These are phyloP conservation scores for Phytopythium vexans DNA, from an alignment of 352 stramenopile genomes.

Conservation along the genomic window DNA sequence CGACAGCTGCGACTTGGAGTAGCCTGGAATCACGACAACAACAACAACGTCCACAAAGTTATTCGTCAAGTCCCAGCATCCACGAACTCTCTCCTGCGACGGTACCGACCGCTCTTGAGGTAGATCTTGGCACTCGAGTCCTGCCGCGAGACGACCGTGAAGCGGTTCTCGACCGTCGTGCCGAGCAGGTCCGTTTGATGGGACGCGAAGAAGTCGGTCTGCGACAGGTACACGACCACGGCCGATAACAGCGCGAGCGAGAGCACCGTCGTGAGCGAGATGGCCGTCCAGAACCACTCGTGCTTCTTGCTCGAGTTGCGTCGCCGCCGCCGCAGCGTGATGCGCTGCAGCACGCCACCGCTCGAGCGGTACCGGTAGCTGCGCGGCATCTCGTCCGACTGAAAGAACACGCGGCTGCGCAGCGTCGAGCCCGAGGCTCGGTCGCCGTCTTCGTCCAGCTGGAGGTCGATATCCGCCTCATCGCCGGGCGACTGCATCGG, in stretches of 20 bases:
- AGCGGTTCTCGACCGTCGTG: conserved; percentile 77
- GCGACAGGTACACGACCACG: conserved; percentile 65
- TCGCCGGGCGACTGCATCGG: conserved; percentile 72
- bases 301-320: conserved; percentile 33
- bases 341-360: conserved; percentile 41
- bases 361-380: conserved; percentile 32
- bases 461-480: conserved; percentile 29
- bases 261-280: conserved; percentile 64
- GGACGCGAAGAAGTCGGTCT: conserved; percentile 80
- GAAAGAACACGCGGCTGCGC: conserved; percentile 56
- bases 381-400: conserved; percentile 15
- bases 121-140: conserved; percentile 62
- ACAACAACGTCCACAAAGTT: neutral
- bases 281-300: conserved; percentile 71
- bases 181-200: conserved; percentile 81
- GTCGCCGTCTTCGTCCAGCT: conserved; percentile 24
- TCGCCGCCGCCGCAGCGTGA: conserved; percentile 58
- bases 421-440: conserved; percentile 1
- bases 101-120: conserved; percentile 64
- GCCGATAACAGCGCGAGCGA: conserved; percentile 62
- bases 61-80: neutral
- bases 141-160: conserved; percentile 73
- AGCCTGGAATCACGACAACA: conserved; percentile 23
- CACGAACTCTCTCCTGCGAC: no score
- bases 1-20: conserved; percentile 68